Evolutionary conservation across 2,329 filamentous ascomycete species (phyloP).

Genomic region (Teratosphaeria destructans): DNA sequence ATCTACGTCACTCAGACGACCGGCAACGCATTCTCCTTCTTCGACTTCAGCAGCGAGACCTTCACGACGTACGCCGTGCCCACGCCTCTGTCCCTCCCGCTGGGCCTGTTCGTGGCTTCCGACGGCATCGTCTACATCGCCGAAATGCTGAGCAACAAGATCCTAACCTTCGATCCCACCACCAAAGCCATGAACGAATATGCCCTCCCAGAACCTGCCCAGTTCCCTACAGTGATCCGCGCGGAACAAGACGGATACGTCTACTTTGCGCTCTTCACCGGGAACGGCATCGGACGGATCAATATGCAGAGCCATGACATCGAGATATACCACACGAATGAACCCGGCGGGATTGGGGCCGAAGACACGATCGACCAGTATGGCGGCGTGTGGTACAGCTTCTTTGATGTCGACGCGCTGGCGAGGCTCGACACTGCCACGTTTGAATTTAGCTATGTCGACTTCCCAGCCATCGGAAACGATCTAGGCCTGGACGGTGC

Average conservation of each 20-base stretch:
- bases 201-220: constrained; percentile 7
- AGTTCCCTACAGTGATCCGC: constrained; percentile 13
- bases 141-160: constrained; percentile 12
- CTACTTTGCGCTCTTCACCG: constrained; percentile 13
- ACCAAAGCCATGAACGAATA: constrained; percentile 11
- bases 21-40: constrained; percentile 11
- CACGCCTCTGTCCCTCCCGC: constrained; percentile 9
- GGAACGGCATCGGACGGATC: constrained; percentile 14
- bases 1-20: constrained; percentile 15
- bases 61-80: constrained; percentile 12
- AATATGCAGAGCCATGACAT: constrained; percentile 11
- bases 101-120: constrained; percentile 10
- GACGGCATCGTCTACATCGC: constrained; percentile 9
- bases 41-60: constrained; percentile 8
- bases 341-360: constrained; percentile 6
- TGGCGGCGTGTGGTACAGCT: constrained; percentile 12
- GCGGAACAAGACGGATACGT: constrained; percentile 13
- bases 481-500: neutral
- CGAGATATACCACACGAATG: constrained; percentile 10
- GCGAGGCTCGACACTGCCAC: neutral
- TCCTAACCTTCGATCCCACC: constrained; percentile 10
- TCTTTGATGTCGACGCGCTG: constrained; percentile 3
- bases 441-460: neutral
- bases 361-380: constrained; percentile 10
- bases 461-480: neutral